Conservation (phyloP, 441 rosid genomes). For the Biscutella laevigata region DNA sequence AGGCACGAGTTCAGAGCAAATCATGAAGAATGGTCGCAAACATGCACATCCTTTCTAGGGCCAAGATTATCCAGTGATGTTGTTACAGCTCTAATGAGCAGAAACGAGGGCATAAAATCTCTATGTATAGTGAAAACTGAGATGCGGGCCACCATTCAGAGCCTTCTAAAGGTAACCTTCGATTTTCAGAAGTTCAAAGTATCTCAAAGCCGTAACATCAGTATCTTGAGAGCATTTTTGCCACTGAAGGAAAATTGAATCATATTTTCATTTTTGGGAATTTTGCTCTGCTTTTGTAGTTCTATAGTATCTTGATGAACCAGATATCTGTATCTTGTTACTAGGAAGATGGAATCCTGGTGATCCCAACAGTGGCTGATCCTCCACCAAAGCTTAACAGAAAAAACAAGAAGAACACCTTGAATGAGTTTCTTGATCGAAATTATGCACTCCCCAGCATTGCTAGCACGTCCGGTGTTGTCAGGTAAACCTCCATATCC, state of each 20-base stretch:
- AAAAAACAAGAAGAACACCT: constrained; percentile 38
- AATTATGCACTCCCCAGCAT: constrained; percentile 53
- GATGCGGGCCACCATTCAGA: constrained; percentile 64
- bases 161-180: constrained; percentile 61
- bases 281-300: neutral
- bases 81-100: constrained; percentile 46
- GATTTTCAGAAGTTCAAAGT: neutral
- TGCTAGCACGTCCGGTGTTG: constrained; percentile 92
- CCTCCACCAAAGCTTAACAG: constrained; percentile 54
- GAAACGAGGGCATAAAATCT: constrained; percentile 41
- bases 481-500: constrained; percentile 42
- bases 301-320: neutral
- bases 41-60: constrained; percentile 68
- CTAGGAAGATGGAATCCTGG: constrained; percentile 76
- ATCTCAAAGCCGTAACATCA: neutral
- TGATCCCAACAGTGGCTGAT: constrained; percentile 74
- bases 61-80: constrained; percentile 48
- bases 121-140: constrained; percentile 67
- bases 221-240: neutral
- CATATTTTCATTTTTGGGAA: neutral
- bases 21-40: constrained; percentile 81
- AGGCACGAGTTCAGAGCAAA: constrained; percentile 86
- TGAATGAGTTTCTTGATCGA: constrained; percentile 52
- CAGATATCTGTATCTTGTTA: constrained; percentile 7
- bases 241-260: neutral